A percentile compares a stretch with the other conserved stretches of the same genome.
Conservation (phyloP, 2,329 filamentous ascomycete species). For the Rhynchosporium secalis region DNA sequence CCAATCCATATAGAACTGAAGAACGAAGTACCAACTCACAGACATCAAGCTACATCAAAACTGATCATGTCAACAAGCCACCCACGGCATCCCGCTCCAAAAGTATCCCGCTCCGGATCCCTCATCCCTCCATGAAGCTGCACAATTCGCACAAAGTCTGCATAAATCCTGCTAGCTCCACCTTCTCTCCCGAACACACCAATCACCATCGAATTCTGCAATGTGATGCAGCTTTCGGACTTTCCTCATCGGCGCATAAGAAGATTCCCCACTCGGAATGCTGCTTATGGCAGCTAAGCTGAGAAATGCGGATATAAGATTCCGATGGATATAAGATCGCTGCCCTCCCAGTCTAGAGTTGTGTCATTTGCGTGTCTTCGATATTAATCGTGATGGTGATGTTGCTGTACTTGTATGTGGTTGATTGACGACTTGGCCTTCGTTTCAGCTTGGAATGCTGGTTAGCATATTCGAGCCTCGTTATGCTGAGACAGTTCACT, state of each 20-base stretch:
- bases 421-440: too few species aligned
- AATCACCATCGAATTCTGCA: neutral
- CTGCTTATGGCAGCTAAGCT: slow-evolving; percentile 6
- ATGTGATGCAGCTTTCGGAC: neutral
- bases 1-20: too few species aligned
- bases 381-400: too few species aligned
- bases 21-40: too few species aligned
- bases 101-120: neutral
- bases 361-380: too few species aligned
- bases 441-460: too few species aligned
- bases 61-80: neutral
- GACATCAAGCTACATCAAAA: too few species aligned
- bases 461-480: too few species aligned
- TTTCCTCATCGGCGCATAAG: neutral
- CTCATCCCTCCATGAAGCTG: neutral
- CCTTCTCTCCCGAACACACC: neutral
- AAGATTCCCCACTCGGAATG: slow-evolving; percentile 2
- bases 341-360: neutral
- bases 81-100: neutral
- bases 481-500: too few species aligned
- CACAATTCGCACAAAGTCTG: neutral
- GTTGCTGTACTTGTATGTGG: too few species aligned
- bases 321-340: neutral
- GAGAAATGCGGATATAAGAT: slow-evolving; percentile 5
- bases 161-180: neutral